Conservation (phyloP, 2,329 filamentous ascomycete genomes). For the Exutisphaerella laricina region DNA sequence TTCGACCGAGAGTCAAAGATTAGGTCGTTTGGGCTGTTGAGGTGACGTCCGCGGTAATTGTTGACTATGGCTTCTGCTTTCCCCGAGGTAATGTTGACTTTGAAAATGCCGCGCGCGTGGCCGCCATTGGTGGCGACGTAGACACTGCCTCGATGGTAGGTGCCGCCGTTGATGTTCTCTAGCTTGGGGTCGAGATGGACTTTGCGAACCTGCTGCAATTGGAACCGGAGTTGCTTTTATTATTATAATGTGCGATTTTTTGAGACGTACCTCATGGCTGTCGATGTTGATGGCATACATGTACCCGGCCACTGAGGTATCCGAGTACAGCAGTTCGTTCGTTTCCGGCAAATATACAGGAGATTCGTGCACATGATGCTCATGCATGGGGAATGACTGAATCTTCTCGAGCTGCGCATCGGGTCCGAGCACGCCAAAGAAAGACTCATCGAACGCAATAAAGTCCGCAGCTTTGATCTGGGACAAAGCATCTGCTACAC, state of each 20-base stretch:
- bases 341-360: constrained; percentile 25
- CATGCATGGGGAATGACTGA: constrained; percentile 16
- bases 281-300: constrained; percentile 25
- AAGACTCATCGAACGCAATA: constrained; percentile 25
- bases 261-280: constrained; percentile 12
- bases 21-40: constrained; percentile 57
- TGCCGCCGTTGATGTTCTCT: constrained; percentile 25
- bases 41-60: constrained; percentile 56
- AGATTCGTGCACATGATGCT: constrained; percentile 25
- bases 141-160: constrained; percentile 21
- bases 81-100: constrained; percentile 17
- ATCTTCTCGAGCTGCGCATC: constrained; percentile 24
- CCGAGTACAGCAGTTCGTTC: constrained; percentile 26
- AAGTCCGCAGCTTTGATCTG: constrained; percentile 22
- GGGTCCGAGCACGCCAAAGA: constrained; percentile 25
- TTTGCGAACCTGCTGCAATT: constrained; percentile 14
- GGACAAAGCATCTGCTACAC: constrained; percentile 9
- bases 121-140: constrained; percentile 25
- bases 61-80: constrained; percentile 43
- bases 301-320: constrained; percentile 21
- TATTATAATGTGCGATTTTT: too few species aligned
- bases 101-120: constrained; percentile 20
- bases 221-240: too few species aligned
- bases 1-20: constrained; percentile 43
- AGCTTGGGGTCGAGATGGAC: constrained; percentile 21